phyloP scores from a whole-genome alignment of 257 asterid genomes.

The Osmanthus fragrans region DNA sequence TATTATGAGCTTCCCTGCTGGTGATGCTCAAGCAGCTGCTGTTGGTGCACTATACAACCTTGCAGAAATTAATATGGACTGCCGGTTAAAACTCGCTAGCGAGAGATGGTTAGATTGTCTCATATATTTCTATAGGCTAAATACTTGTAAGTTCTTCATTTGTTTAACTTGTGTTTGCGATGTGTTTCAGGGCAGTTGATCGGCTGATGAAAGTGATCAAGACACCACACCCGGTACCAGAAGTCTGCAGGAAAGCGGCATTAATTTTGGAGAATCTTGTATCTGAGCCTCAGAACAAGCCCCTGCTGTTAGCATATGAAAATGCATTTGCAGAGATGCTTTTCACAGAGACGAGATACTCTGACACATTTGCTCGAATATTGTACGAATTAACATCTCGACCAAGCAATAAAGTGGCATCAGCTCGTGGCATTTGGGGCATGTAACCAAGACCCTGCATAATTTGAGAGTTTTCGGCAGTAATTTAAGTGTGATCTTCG shows the following conservation, averaged over 20 bases:
- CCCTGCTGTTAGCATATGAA: conserved; percentile 67
- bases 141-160: not conserved
- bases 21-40: conserved; percentile 96
- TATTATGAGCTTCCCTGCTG: conserved; percentile 81
- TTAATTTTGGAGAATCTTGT: conserved; percentile 85
- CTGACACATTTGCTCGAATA: conserved; percentile 86
- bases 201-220: conserved; percentile 79
- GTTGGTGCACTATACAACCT: conserved; percentile 91
- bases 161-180: not conserved
- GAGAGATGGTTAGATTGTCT: conserved; percentile 72
- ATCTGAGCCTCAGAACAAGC: conserved; percentile 97
- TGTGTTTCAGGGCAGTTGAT: conserved; percentile 78
- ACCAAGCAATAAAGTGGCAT: conserved; percentile 67
- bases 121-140: not conserved
- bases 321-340: conserved; percentile 93
- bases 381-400: conserved; percentile 82
- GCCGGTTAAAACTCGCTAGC: conserved; percentile 89
- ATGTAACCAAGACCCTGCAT: conserved; percentile 40
- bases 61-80: conserved; percentile 85
- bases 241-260: conserved; percentile 91
- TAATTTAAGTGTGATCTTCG: not conserved
- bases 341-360: conserved; percentile 70
- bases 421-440: conserved; percentile 97
- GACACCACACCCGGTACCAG: conserved; percentile 89
- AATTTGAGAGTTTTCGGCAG: not conserved